Percentiles rank a stretch among this genome's conserved stretches.
These are phyloP conservation scores for Puya raimondii DNA, from an alignment of 176 grass and related monocot species.

Conservation along the genomic window DNA sequence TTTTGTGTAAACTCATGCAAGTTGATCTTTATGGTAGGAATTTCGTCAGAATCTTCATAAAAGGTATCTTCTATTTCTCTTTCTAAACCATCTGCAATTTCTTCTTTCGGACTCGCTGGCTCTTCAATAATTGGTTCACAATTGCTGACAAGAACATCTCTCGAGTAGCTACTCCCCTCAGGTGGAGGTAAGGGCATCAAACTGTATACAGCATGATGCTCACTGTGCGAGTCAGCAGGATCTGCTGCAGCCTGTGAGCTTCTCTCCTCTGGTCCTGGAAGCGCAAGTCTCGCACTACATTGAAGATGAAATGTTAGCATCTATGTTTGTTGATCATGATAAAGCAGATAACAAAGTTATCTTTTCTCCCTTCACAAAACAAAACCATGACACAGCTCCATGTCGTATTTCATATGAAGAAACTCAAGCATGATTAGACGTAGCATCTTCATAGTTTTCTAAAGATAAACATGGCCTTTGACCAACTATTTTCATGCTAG, in stretches of 20 bases:
- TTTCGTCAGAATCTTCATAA: conserved; percentile 62
- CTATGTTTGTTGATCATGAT: not conserved
- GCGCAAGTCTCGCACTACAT: conserved; percentile 61
- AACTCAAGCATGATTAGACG: too few relatives aligned
- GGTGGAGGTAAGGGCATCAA: conserved; percentile 20
- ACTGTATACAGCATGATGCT: conserved; percentile 15
- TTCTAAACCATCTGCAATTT: conserved; percentile 26
- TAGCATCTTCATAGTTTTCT: too few relatives aligned
- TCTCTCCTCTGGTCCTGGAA: conserved; percentile 65
- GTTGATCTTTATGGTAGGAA: conserved; percentile 83
- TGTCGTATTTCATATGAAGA: too few relatives aligned
- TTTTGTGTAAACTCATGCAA: conserved; percentile 67
- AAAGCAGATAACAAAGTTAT: too few relatives aligned
- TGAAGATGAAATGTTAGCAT: conserved; percentile 16
- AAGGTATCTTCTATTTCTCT: conserved; percentile 62
- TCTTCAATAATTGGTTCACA: conserved; percentile 88
- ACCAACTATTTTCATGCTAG: too few relatives aligned
- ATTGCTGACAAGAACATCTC: conserved; percentile 25
- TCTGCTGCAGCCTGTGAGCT: conserved; percentile 30
- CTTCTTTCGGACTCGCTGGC: conserved; percentile 60
- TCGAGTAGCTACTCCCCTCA: conserved; percentile 24
- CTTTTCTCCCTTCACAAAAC: too few relatives aligned
- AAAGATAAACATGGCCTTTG: too few relatives aligned
- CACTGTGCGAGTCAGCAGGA: conserved; percentile 29
- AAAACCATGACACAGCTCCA: too few relatives aligned